Percentiles rank a stretch among this genome's conserved stretches.
phyloP scores from a whole-genome alignment of 1,284 basidiomycete species.

The Sanguinoderma infundibulare region DNA sequence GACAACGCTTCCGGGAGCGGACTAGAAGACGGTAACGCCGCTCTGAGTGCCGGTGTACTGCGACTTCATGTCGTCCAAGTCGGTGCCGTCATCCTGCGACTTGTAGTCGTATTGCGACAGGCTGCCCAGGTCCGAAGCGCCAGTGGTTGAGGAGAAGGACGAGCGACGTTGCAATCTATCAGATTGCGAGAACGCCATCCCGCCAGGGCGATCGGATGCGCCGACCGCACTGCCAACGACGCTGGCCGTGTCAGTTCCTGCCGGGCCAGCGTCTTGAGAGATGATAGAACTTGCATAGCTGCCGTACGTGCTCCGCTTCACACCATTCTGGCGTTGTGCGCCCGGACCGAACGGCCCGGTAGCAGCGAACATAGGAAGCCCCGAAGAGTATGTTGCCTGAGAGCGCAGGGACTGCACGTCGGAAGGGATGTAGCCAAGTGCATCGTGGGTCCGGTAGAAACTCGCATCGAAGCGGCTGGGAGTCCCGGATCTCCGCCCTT shows the following conservation, averaged over 20 bases:
- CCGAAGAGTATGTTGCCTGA: constrained; percentile 92
- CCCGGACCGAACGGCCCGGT: constrained; percentile 71
- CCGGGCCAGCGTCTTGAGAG: constrained; percentile 82
- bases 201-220: constrained; percentile 52
- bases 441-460: constrained; percentile 96
- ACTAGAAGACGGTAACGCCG: constrained; percentile 81
- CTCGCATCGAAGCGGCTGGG: constrained; percentile 92
- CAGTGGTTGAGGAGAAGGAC: constrained; percentile 79
- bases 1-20: constrained; percentile 22
- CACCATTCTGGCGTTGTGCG: constrained; percentile 61
- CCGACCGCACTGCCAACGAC: constrained; percentile 56
- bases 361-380: constrained; percentile 82
- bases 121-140: constrained; percentile 78
- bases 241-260: constrained; percentile 61
- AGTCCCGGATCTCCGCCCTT: constrained; percentile 73
- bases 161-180: constrained; percentile 68
- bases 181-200: constrained; percentile 83
- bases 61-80: constrained; percentile 83
- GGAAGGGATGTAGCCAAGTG: constrained; percentile 92
- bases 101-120: constrained; percentile 84
- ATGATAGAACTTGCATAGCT: constrained; percentile 92
- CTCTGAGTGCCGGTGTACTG: constrained; percentile 84
- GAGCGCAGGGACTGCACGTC: constrained; percentile 94
- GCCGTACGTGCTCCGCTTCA: constrained; percentile 77
- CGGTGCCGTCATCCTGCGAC: constrained; percentile 79